These are phyloP conservation scores for Calycina herbarum DNA, from an alignment of 2,329 filamentous ascomycete genomes.

Conservation along the genomic window DNA sequence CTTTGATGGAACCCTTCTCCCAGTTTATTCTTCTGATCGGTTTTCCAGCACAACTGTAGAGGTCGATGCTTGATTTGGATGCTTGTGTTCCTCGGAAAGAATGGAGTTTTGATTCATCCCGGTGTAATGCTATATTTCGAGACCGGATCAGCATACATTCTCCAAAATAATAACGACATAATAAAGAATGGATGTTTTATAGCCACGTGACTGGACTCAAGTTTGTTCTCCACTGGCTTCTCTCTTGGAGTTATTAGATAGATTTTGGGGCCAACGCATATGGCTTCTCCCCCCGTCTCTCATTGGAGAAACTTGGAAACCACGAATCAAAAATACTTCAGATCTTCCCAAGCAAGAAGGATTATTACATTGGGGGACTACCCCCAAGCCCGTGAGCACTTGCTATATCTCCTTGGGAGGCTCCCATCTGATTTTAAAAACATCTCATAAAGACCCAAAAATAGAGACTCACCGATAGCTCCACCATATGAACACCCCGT, in stretches of 20 bases:
- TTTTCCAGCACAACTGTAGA: slow-evolving; percentile 92
- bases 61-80: slow-evolving; percentile 82
- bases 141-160: slow-evolving; percentile 32
- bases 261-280: not conserved
- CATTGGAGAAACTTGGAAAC: not conserved
- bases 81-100: slow-evolving; percentile 71
- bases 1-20: slow-evolving; percentile 86
- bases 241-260: not conserved
- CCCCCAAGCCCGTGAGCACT: not conserved
- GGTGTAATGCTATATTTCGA: slow-evolving; percentile 69
- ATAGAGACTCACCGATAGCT: slow-evolving; percentile 70
- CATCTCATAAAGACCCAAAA: not conserved
- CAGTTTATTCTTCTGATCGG: slow-evolving; percentile 83
- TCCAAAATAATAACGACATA: not conserved
- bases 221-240: not conserved
- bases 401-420: not conserved
- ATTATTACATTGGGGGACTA: not conserved
- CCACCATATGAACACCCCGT: slow-evolving; percentile 91
- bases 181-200: not conserved
- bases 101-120: slow-evolving; percentile 82
- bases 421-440: not conserved
- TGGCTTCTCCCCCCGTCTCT: not conserved
- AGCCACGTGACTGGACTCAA: not conserved
- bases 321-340: not conserved
- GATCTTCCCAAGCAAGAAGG: not conserved